These are phyloP conservation scores for Tetrastigma voinierianum DNA, from an alignment of 164 flowering plant genomes.

Conservation along the genomic window DNA sequence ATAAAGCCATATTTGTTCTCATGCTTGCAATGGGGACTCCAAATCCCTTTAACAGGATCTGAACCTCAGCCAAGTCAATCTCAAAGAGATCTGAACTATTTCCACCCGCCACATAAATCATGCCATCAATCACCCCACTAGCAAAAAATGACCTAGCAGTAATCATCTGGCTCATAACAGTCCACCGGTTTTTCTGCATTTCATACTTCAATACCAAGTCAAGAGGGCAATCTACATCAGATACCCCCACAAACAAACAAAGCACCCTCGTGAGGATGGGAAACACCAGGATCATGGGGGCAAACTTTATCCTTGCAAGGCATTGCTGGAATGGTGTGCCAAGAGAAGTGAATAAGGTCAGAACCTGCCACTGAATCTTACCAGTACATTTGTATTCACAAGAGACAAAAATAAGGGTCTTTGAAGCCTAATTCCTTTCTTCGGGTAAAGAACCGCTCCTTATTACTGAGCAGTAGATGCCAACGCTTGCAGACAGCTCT, in stretches of 20 bases:
- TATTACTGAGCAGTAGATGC: conserved; percentile 61
- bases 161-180: conserved; percentile 55
- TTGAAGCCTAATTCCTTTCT: conserved; percentile 61
- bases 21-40: conserved; percentile 53
- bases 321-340: conserved; percentile 72
- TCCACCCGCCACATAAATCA: conserved; percentile 67
- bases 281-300: conserved; percentile 48
- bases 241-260: conserved; percentile 60
- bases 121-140: conserved; percentile 55
- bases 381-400: conserved; percentile 49
- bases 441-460: conserved; percentile 62
- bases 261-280: conserved; percentile 37
- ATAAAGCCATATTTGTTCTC: conserved; percentile 52
- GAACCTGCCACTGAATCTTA: conserved; percentile 62
- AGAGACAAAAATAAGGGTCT: conserved; percentile 64
- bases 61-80: conserved; percentile 56
- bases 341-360: conserved; percentile 42
- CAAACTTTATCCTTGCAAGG: conserved; percentile 58
- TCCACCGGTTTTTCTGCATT: conserved; percentile 60
- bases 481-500: conserved; percentile 71
- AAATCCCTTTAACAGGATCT: conserved; percentile 43
- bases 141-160: conserved; percentile 64
- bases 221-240: conserved; percentile 55
- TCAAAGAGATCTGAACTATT: conserved; percentile 51
- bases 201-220: conserved; percentile 58